Conservation (phyloP, 164 flowering plant genomes). For the Houttuynia cordata region DNA sequence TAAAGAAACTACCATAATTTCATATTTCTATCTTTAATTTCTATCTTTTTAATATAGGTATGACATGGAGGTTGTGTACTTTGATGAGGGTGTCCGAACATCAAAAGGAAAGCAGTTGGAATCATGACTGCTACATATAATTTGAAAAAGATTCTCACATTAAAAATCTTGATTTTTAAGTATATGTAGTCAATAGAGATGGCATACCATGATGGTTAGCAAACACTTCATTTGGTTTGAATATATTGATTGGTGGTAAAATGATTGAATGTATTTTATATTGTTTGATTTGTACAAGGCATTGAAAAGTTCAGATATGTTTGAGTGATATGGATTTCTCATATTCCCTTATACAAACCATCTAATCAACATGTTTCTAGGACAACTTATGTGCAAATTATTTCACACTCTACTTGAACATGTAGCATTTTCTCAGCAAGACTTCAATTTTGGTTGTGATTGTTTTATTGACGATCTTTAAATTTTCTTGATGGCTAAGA, state of each 20-base stretch:
- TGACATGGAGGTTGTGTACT: slow-evolving; percentile 73
- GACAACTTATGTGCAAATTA: too few species aligned
- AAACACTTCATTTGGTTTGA: neutral
- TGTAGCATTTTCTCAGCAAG: too few species aligned
- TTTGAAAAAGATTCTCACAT: neutral
- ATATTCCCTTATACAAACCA: too few species aligned
- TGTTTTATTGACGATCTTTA: too few species aligned
- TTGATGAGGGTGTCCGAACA: slow-evolving; percentile 81
- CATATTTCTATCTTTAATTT: neutral
- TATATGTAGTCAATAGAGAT: too few species aligned
- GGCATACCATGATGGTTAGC: neutral
- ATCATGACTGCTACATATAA: slow-evolving; percentile 67
- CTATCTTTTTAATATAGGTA: slow-evolving; percentile 34
- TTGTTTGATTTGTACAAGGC: neutral
- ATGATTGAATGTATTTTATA: neutral
- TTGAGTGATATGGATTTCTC: too few species aligned
- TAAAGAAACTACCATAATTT: too few species aligned
- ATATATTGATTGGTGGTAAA: neutral
- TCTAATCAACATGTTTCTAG: too few species aligned
- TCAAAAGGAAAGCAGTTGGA: slow-evolving; percentile 74
- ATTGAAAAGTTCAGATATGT: too few species aligned
- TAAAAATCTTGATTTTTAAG: neutral
- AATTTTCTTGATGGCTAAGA: too few species aligned
- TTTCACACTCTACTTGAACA: too few species aligned
- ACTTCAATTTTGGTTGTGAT: too few species aligned